phyloP scores from a whole-genome alignment of 2,329 filamentous ascomycete genomes.

The Eutypa lata region DNA sequence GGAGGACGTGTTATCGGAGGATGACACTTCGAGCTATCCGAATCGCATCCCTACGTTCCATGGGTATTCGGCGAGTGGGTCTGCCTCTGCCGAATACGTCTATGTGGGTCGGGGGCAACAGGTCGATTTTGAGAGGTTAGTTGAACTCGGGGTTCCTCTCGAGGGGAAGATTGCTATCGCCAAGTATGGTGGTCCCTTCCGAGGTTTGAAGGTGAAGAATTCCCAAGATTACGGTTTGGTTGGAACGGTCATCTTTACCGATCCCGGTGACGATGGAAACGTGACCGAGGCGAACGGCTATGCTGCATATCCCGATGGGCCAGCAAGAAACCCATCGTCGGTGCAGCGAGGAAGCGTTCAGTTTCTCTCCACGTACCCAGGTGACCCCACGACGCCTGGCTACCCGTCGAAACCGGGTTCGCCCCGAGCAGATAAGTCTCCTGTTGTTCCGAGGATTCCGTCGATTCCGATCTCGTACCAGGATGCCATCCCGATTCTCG shows the following conservation, averaged over 20 bases:
- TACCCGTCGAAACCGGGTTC: constrained; percentile 74
- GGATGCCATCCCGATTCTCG: constrained; percentile 74
- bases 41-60: constrained; percentile 77
- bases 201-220: constrained; percentile 79
- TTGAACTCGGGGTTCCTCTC: constrained; percentile 64
- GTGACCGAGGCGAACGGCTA: constrained; percentile 73
- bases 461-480: constrained; percentile 78
- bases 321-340: constrained; percentile 71
- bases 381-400: constrained; percentile 77
- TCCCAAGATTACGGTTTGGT: constrained; percentile 76
- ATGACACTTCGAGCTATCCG: constrained; percentile 66
- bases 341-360: constrained; percentile 77
- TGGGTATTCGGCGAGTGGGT: constrained; percentile 76
- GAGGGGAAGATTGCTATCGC: constrained; percentile 75
- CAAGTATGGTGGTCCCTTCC: constrained; percentile 74
- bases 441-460: constrained; percentile 70
- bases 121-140: constrained; percentile 68
- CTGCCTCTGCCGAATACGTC: constrained; percentile 71
- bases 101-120: constrained; percentile 77
- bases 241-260: constrained; percentile 68
- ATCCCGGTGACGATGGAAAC: constrained; percentile 73
- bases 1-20: constrained; percentile 70
- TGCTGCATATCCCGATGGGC: constrained; percentile 70
- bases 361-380: constrained; percentile 59
- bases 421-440: constrained; percentile 59